Conservation (phyloP, 2,329 filamentous ascomycete genomes). For the Alternaria sp. region DNA sequence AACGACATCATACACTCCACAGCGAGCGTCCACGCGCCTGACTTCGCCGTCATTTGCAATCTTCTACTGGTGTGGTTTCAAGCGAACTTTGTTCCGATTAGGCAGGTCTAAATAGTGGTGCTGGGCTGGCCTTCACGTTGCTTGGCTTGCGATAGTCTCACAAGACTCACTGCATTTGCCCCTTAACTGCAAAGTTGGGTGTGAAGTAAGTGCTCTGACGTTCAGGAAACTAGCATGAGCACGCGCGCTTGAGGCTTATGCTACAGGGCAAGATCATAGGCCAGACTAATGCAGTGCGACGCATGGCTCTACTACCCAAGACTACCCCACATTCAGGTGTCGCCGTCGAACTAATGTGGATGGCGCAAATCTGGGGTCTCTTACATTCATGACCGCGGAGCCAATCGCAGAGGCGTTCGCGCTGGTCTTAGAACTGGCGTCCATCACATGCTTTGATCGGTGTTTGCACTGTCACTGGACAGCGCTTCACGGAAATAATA, state of each 20-base stretch:
- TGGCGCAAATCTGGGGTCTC: constrained; percentile 12
- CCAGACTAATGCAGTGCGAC: constrained; percentile 32
- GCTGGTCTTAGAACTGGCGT: constrained; percentile 16
- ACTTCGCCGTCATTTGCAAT: constrained; percentile 7
- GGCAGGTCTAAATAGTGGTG: constrained; percentile 24
- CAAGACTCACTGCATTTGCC: constrained; percentile 26
- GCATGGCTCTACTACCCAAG: constrained; percentile 15
- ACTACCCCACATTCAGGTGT: constrained; percentile 23
- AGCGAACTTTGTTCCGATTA: constrained; percentile 15
- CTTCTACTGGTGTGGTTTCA: constrained; percentile 8
- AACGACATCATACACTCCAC: constrained; percentile 6
- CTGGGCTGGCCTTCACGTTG: constrained; percentile 10
- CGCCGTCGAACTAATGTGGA: constrained; percentile 10
- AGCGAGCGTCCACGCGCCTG: constrained; percentile 9
- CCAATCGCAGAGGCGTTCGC: constrained; percentile 12
- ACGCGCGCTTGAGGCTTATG: constrained; percentile 34
- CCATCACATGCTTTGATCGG: constrained; percentile 40
- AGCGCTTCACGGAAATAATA: constrained; percentile 30
- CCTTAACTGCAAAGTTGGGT: constrained; percentile 5
- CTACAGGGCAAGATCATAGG: constrained; percentile 37
- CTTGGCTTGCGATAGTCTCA: constrained; percentile 35
- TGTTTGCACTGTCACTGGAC: constrained; percentile 31
- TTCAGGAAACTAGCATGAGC: constrained; percentile 28
- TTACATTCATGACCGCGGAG: constrained; percentile 3
- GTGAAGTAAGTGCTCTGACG: constrained; percentile 22